These are phyloP conservation scores for Chernovozyma aurita DNA, from an alignment of 1,139 yeast species.

Conservation along the genomic window DNA sequence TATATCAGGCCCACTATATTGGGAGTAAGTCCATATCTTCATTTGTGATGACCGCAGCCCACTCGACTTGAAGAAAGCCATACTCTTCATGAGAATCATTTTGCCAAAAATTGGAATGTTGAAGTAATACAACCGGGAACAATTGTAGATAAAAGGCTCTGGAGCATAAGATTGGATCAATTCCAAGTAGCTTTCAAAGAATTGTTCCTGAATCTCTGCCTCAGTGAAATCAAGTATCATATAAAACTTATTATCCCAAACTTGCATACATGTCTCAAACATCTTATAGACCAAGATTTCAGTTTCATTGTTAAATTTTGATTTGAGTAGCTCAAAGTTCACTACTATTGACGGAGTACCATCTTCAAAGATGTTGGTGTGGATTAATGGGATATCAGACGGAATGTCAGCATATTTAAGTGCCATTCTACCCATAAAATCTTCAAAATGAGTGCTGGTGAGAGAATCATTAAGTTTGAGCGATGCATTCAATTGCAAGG, in stretches of 20 bases:
- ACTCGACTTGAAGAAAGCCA: constrained; percentile 12
- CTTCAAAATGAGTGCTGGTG: constrained; percentile 54
- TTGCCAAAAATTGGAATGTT: constrained; percentile 51
- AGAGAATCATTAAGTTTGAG: constrained; percentile 42
- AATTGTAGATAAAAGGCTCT: constrained; percentile 47
- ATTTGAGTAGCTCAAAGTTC: constrained; percentile 37
- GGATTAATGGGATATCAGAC: constrained; percentile 46
- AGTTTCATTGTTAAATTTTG: constrained; percentile 39
- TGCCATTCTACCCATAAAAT: constrained; percentile 70
- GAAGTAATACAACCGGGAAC: constrained; percentile 53
- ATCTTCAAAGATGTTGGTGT: constrained; percentile 63
- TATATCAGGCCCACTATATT: constrained; percentile 45
- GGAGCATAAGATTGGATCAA: constrained; percentile 43
- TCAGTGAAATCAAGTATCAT: constrained; percentile 70
- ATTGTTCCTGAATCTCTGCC: constrained; percentile 30
- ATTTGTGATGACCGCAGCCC: constrained; percentile 12
- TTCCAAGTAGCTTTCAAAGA: constrained; percentile 26
- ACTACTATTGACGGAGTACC: constrained; percentile 69
- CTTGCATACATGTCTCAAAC: constrained; percentile 64
- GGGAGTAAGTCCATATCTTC: constrained; percentile 34
- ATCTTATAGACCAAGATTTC: constrained; percentile 58
- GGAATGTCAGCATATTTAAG: constrained; percentile 44
- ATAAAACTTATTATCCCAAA: constrained; percentile 69
- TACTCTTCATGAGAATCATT: constrained; percentile 12
- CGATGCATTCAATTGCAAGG: constrained; percentile 51